Base-by-base conservation (phyloP, 164 flowering plant genomes). In the Aristolochia contorta region DNA sequence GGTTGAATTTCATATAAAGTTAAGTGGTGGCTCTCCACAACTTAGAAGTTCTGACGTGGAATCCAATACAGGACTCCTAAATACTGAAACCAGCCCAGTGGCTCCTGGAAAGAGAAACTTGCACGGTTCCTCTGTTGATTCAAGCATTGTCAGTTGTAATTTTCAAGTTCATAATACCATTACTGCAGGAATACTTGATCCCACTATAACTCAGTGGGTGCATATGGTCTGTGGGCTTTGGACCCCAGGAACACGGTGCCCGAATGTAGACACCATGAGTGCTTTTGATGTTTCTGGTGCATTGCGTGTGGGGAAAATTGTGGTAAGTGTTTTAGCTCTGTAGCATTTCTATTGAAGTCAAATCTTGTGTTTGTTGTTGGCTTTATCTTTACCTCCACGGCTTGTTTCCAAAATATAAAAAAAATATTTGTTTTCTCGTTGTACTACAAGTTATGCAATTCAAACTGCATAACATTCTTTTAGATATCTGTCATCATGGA, bases 151-250 rank as follows among this genome's bases (percentile, higher is more conserved):
- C 51, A 19, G 54, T 45, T 32, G 57, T 23, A 57, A 70, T 55
- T 58, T 61, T 18, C 62, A 59, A 60, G 76, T 71, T 16, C 66
- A 62, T 21, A 80, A 83, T 53, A 79, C 77, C 64, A 60, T 83
- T 47, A 80, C 75, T 61, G 77, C 72, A 3, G 82, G 82, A 61
- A 62, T 64, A 25, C 60, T 72, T 71, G 79, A 83, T 74, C 68
- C 78, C 16, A 75, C 72, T 62, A 72, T 75, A 58, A 79, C 68
- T 68, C 87, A 83, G 74, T 83, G 87, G 87, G 79, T 83, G 55
- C 87, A 83, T 69, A 75, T 83, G 87, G 87, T 83, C 54, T 83
- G 87, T 77, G 87, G 83, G 37, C 80, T 83, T 41, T 83, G 87
- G 87, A 83, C 80, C 18, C 83, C 87, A n/a, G 81, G 80, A 51